Evolutionary conservation across 257 asterid genomes (phyloP), one percentile per base, ranked within the genome.

Genomic region (Parsonsia alboflavescens): DNA sequence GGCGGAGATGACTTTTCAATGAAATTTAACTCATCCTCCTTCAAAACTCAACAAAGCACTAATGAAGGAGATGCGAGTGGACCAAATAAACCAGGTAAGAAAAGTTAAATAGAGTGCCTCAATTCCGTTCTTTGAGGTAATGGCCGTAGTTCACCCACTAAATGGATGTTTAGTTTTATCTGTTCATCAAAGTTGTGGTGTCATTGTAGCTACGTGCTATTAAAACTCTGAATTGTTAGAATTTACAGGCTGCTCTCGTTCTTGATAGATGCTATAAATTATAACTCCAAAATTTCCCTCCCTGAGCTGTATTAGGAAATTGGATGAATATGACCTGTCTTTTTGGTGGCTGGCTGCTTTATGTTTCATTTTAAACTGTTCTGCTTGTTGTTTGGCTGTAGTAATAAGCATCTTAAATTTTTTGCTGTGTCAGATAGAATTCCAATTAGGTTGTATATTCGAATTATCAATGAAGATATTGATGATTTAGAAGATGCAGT

Each of bases 371-470:
- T 10, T 52, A 59, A 45, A 26, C 28, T 22, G 28, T 19, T 10
- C 1, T 11, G 44, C 53, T 52, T 72, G 54, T 52, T 72, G 54
- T 57, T 72, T 52, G 68, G 54, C 22, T 36, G 2, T 64, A 49
- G 19, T 39, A 39, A 2, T 36, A 17, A 65, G 17, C 0, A 64
- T 64, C 70, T 76, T 71, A 39, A 75, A 56, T 69, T 78, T 79
- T 74, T 39, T 75, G 75, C 68, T 79, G 68, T 73, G 83, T 72
- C 93, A 93, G 98, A 92, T 83, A 89, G 90, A 86, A 76, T 91
- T 78, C 99, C 98, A 41, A 88, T 95, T 77, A 96, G 99, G 71
- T 77, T 95, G 81, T 95, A 92, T 77, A 72, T 95, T 68, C 86
- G 95, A 80, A 85, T 73, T 79, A 58, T 80, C 52, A 75, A 72